Conservation (phyloP, 2,329 filamentous ascomycete genomes). For the Zasmidium cellare region DNA sequence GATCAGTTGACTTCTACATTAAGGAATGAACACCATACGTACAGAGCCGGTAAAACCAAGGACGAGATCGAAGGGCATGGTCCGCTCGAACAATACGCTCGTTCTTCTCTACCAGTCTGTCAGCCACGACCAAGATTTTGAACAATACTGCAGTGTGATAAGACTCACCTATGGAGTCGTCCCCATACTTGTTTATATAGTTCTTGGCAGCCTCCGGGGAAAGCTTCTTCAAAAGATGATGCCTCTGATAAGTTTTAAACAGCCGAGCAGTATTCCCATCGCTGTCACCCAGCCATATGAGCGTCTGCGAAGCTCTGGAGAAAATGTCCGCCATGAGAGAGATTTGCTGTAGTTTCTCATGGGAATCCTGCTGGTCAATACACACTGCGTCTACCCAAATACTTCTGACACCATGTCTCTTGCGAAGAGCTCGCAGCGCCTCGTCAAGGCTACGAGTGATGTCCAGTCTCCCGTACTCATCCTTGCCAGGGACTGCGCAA, state of each 20-base stretch:
- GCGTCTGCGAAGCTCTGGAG: background rate
- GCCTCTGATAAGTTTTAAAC: background rate
- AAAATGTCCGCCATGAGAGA: background rate
- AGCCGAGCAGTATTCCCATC: background rate
- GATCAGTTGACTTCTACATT: too few species aligned
- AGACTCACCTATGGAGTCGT: too few species aligned
- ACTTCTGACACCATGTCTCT: background rate
- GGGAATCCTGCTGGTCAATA: background rate
- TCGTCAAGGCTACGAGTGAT: background rate
- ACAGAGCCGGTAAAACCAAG: background rate
- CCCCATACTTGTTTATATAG: too few species aligned
- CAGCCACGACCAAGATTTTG: too few species aligned
- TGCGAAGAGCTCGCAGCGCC: background rate
- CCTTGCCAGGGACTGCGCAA: background rate
- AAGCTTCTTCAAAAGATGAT: background rate
- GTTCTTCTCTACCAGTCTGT: background rate
- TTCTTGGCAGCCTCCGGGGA: background rate
- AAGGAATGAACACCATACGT: too few species aligned
- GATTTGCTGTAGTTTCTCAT: background rate
- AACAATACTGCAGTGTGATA: too few species aligned
- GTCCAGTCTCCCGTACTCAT: background rate
- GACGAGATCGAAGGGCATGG: background rate
- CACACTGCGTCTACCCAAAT: background rate
- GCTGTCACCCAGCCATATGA: background rate
- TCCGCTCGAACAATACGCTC: background rate